phyloP scores from a whole-genome alignment of 129 eudicot species.

The Lonicera japonica region DNA sequence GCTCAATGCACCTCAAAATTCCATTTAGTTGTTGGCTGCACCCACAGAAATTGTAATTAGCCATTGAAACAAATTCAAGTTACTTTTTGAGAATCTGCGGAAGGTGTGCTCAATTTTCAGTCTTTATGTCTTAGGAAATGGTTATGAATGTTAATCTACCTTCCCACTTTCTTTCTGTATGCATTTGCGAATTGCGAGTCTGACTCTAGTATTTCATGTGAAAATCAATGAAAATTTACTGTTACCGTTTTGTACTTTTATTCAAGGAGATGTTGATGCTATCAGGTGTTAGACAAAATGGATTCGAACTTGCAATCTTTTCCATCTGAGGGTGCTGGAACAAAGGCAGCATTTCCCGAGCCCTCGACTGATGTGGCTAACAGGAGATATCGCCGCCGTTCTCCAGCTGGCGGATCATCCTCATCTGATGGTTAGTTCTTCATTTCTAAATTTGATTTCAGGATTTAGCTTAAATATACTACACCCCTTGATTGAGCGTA shows the following conservation, averaged over 20 bases:
- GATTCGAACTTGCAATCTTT: slow-evolving; percentile 43
- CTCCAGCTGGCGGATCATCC: slow-evolving; percentile 58
- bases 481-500: too few species aligned
- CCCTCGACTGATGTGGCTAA: slow-evolving; percentile 62
- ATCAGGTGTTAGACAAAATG: slow-evolving; percentile 35
- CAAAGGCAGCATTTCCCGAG: slow-evolving; percentile 65
- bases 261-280: not conserved
- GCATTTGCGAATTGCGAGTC: too few species aligned
- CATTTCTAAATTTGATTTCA: not conserved
- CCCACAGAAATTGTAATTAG: not conserved
- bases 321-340: slow-evolving; percentile 30
- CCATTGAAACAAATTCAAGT: not conserved
- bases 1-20: too few species aligned
- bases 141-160: too few species aligned
- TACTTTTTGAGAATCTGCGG: not conserved
- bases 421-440: slow-evolving; percentile 70
- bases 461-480: too few species aligned
- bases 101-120: too few species aligned
- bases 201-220: too few species aligned
- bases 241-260: too few species aligned
- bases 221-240: too few species aligned
- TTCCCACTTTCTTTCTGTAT: too few species aligned
- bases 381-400: slow-evolving; percentile 75
- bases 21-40: not conserved
- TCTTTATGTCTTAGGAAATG: too few species aligned